These are phyloP conservation scores for Hippophae gyantsensis DNA, from an alignment of 306 rosid genomes.

Conservation along the genomic window DNA sequence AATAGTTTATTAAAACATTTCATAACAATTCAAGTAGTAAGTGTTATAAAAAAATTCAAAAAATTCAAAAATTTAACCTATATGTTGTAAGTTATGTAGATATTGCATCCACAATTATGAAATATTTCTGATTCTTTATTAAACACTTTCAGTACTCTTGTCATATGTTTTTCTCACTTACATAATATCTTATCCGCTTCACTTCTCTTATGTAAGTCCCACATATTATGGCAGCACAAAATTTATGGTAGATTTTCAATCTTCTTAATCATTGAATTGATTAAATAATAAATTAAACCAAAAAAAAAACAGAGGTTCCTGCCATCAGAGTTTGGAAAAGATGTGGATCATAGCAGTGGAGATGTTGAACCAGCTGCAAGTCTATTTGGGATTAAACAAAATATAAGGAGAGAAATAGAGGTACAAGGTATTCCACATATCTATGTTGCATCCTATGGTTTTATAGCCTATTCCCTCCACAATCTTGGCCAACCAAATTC, in stretches of 20 bases:
- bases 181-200: too few species aligned
- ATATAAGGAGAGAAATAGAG: conserved; percentile 27
- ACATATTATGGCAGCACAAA: too few species aligned
- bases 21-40: too few species aligned
- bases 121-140: too few species aligned
- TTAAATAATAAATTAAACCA: not conserved
- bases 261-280: not conserved
- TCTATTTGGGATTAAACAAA: conserved; percentile 12
- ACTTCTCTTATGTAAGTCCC: too few species aligned
- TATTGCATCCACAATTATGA: too few species aligned
- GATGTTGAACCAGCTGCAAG: conserved; percentile 19
- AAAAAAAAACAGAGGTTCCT: conserved; percentile 29
- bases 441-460: conserved; percentile 17
- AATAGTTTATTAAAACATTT: too few species aligned
- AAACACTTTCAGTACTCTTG: too few species aligned
- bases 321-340: conserved; percentile 34
- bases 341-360: conserved; percentile 17
- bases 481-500: conserved; percentile 8
- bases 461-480: conserved; percentile 20
- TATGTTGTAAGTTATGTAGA: too few species aligned
- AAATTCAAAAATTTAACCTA: too few species aligned
- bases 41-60: too few species aligned
- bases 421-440: conserved; percentile 31
- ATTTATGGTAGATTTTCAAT: too few species aligned
- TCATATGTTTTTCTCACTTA: not conserved